Percentiles rank a stretch among this genome's conserved stretches.
Conservation (phyloP, 352 stramenopile genomes). For the Globisporangium lucens region DNA sequence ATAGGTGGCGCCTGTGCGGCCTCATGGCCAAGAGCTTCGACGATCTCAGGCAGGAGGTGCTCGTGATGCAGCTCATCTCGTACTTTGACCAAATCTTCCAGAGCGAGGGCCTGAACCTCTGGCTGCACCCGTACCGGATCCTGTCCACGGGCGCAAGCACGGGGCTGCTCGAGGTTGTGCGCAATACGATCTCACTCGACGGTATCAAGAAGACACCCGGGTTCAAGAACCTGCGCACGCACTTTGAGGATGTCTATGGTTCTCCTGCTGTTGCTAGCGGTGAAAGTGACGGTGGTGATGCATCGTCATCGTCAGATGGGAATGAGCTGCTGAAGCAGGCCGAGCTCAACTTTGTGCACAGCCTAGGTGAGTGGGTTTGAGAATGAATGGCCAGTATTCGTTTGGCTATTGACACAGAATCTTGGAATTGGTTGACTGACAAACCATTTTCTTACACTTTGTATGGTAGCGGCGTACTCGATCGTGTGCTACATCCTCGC, state of each 20-base stretch:
- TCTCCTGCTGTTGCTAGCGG: slow-evolving; percentile 37
- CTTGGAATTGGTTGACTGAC: background rate
- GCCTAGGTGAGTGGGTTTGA: slow-evolving; percentile 47
- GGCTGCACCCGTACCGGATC: slow-evolving; percentile 95
- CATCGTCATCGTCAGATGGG: background rate
- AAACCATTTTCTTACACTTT: slow-evolving; percentile 16
- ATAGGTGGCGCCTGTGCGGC: slow-evolving; percentile 46
- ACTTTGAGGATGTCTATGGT: slow-evolving; percentile 94
- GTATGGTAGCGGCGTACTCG: slow-evolving; percentile 92
- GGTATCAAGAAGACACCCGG: slow-evolving; percentile 91
- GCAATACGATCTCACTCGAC: slow-evolving; percentile 96
- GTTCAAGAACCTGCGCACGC: slow-evolving; percentile 84
- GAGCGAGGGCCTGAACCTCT: slow-evolving; percentile 88
- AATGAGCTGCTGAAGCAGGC: slow-evolving; percentile 53
- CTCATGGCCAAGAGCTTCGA: slow-evolving; percentile 98
- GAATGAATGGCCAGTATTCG: background rate
- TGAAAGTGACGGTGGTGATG: slow-evolving; percentile 28
- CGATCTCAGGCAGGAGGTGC: slow-evolving; percentile 96
- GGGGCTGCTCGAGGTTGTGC: slow-evolving; percentile 95
- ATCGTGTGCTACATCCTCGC: slow-evolving; percentile 97
- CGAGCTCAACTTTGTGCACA: slow-evolving; percentile 81
- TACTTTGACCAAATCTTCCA: slow-evolving; percentile 94
- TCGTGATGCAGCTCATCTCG: slow-evolving; percentile 97
- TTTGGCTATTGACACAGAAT: slow-evolving; percentile 12
- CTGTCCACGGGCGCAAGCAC: slow-evolving; percentile 93